Evolutionary conservation across 2,329 filamentous ascomycete species (phyloP), one percentile per base, ranked within the genome.

Genomic region (Fusarium aywerte): DNA sequence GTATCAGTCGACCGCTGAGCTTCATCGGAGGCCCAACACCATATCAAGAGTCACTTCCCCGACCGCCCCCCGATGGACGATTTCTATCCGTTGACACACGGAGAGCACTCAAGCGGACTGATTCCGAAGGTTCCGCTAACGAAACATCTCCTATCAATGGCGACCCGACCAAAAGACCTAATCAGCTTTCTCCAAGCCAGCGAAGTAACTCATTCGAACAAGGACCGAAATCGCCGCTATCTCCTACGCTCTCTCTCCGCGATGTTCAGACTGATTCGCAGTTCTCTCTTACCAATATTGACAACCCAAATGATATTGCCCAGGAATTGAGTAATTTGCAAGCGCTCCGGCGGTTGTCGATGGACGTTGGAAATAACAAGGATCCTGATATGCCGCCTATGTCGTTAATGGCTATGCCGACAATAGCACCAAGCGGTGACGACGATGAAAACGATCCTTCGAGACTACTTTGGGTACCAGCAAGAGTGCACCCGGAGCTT

Each of bases 301-400:
- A 93, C 66, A 91, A 95, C 74, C 91, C 94, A 1, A 93, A 90
- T 60, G 93, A 94, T 64, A 92, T 97, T 60, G 93, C 93, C 25
- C 92, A 97, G 80, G 94, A 97, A 80, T 82, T 97, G 72, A 96
- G 91, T 82, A 97, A 97, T 75, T 81, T 97, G 62, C 93, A 97
- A 77, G 94, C 94, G 3, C 86, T 97, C 65, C 88, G 94, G 70
- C 88, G 94, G 68, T 92, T 97, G 89, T 97, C 94, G 20, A 97
- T 97, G 93, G 94, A 96, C 76, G 92, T 97, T 71, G 88, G 81
- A 81, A 97, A 87, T 66, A 86, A 82, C 42, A 86, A 84, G 62
- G 89, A 91, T 70, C 89, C 92, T 1, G 92, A 96, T 76, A 83
- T 96, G 68, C 89, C 92, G 15, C 90, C 90, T 3, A 83, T 88